phyloP scores from a whole-genome alignment of 2,329 filamentous ascomycete genomes.

The Malbranchea zuffiana region DNA sequence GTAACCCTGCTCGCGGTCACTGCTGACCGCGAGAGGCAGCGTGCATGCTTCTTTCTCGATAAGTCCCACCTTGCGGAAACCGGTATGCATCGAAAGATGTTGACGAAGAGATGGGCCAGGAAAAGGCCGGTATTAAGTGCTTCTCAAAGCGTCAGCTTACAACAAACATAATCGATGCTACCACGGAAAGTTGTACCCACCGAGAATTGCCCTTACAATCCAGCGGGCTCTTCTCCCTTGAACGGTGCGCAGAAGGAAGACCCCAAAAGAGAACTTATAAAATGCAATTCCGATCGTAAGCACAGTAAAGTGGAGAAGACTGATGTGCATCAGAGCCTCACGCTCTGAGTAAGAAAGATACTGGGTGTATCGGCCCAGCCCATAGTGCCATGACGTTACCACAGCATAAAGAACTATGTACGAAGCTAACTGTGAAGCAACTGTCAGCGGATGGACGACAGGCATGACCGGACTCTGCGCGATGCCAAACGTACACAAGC shows the following conservation, averaged over 20 bases:
- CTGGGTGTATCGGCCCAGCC: slow-evolving; percentile 38
- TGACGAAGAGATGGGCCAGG: slow-evolving; percentile 34
- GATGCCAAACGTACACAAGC: slow-evolving; percentile 9
- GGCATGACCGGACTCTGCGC: neutral
- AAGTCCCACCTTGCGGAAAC: slow-evolving; percentile 36
- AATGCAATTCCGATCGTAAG: slow-evolving; percentile 36
- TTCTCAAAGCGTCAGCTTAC: slow-evolving; percentile 15
- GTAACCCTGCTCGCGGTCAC: slow-evolving; percentile 1
- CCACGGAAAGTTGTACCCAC: slow-evolving; percentile 23
- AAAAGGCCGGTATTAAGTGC: slow-evolving; percentile 36
- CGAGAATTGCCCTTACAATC: slow-evolving; percentile 34
- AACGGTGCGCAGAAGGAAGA: slow-evolving; percentile 38
- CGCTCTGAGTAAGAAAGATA: slow-evolving; percentile 28
- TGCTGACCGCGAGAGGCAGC: neutral
- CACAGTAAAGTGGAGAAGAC: slow-evolving; percentile 39
- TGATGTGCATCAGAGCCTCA: slow-evolving; percentile 30
- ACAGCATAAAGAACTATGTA: slow-evolving; percentile 32
- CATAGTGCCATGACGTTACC: slow-evolving; percentile 35
- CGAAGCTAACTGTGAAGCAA: neutral
- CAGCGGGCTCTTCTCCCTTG: slow-evolving; percentile 30
- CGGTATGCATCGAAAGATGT: slow-evolving; percentile 41
- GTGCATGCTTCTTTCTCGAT: slow-evolving; percentile 20
- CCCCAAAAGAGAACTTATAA: slow-evolving; percentile 40
- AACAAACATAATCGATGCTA: neutral
- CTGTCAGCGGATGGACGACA: neutral